A percentile compares a stretch with the other conserved stretches of the same genome.
phyloP scores from a whole-genome alignment of 2,329 filamentous ascomycete species.

The Mycocentrospora acerina region DNA sequence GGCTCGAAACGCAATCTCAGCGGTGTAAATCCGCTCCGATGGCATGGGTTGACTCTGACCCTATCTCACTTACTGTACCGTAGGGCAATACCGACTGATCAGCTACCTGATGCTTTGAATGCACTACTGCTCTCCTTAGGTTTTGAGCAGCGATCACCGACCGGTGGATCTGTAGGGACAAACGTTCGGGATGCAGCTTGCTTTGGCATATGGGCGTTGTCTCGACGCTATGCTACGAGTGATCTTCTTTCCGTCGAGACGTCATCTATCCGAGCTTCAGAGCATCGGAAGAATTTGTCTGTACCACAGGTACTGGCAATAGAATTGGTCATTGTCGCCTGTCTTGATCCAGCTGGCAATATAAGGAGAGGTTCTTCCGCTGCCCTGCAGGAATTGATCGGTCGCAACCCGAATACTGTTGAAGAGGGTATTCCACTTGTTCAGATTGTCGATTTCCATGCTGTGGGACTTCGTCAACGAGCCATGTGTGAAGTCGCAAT shows the following conservation, averaged over 20 bases:
- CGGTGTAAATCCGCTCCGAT: constrained; percentile 77
- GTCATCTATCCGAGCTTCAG: constrained; percentile 45
- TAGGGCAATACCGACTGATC: constrained; percentile 70
- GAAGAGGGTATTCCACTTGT: constrained; percentile 80
- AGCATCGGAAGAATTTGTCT: constrained; percentile 42
- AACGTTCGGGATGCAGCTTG: constrained; percentile 95
- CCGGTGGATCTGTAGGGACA: constrained; percentile 80
- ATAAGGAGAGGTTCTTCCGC: constrained; percentile 91
- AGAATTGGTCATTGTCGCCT: constrained; percentile 78
- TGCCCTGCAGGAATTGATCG: constrained; percentile 89
- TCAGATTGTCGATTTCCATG: constrained; percentile 89
- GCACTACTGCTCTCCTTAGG: constrained; percentile 76
- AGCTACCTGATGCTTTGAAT: constrained; percentile 73
- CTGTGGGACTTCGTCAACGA: constrained; percentile 81
- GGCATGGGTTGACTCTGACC: constrained; percentile 91
- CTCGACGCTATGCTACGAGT: constrained; percentile 77
- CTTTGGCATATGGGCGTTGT: constrained; percentile 92
- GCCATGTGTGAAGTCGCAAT: constrained; percentile 78
- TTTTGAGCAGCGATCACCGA: constrained; percentile 85
- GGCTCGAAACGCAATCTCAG: constrained; percentile 62
- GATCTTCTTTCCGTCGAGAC: constrained; percentile 69
- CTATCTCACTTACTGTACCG: constrained; percentile 85
- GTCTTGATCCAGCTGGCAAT: constrained; percentile 87
- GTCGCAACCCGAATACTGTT: constrained; percentile 85
- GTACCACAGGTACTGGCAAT: constrained; percentile 78